Evolutionary conservation across 768 basidiomycete genomes (phyloP), one percentile per base, ranked within the genome.

Genomic region (Phaffia tasmanica): DNA sequence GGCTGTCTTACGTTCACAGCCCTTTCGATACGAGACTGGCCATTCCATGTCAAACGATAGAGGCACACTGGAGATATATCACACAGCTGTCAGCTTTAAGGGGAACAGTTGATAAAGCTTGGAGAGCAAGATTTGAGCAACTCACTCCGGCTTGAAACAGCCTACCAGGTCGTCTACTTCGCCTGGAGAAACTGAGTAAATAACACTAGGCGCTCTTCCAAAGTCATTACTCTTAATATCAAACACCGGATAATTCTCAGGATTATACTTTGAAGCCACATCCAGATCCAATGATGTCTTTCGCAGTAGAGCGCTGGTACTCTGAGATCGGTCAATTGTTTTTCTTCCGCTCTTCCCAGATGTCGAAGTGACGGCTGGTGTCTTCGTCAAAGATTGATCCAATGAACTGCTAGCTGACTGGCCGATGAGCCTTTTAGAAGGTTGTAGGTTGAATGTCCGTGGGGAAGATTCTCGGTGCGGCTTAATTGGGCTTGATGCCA

Each of bases 1-100:
- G 9, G 65, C 65, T 18, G 65, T 67, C 25, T 67, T 67, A 55
- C 50, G 50, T 48, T 67, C 65, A 18, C 46, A 50, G 27, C 57
- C 30, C 46, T 57, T 62, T 1, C 59, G 48, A 4, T 47, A 58
- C 14, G 65, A 61, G 27, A 67, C 53, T 5, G 65, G 65, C 65
- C 65, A 60, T 32, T 67, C 54, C 53, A 53, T 56, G 58, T 48
- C 15, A 9, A 54, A 54, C 18, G 30, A 25, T 29, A n/a, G 30
- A 50, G 47, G 53, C 4, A 5, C 25, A 25, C 16, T 42, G 25
- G 21, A 4, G 53, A 32, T 35, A 63, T 54, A 42, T 30, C 35
- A 42, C 35, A 32, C 8, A 50, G 46, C 51, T 54, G 62, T 19
- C 30, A 35, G 16, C 62, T 53, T 23, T 8, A 3, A 51, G 32